phyloP scores from a whole-genome alignment of 257 asterid genomes.

The Capsicum rhomboideum region DNA sequence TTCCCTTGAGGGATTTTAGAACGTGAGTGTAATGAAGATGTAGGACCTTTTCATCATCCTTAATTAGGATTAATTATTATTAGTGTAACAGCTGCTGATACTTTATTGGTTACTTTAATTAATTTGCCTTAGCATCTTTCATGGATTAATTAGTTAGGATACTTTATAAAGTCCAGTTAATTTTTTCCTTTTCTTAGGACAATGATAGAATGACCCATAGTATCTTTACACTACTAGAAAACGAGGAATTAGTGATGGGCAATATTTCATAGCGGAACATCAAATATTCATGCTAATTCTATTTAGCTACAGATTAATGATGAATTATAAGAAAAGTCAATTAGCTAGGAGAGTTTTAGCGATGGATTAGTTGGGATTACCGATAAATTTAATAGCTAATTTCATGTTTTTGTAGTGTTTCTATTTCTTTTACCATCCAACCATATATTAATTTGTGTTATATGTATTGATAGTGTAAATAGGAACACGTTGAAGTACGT shows the following conservation, averaged over 20 bases:
- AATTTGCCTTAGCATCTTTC: background rate
- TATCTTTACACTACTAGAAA: too few relatives aligned
- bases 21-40: conserved; percentile 48
- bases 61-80: background rate
- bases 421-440: background rate
- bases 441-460: background rate
- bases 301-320: too few relatives aligned
- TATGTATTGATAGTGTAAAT: background rate
- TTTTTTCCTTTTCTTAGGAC: background rate
- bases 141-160: background rate
- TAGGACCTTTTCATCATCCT: conserved; percentile 13
- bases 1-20: conserved; percentile 24
- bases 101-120: conserved; percentile 4
- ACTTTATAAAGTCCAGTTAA: background rate
- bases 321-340: too few relatives aligned
- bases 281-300: too few relatives aligned
- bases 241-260: too few relatives aligned
- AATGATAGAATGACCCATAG: background rate
- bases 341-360: too few relatives aligned
- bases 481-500: background rate
- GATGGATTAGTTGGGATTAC: too few relatives aligned
- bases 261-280: too few relatives aligned
- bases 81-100: background rate
- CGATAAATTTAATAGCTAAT: too few relatives aligned
- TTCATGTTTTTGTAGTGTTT: too few relatives aligned